Evolutionary conservation across 345 rosid genomes (phyloP), one percentile per base, ranked within the genome.

Genomic region (Ceriops zippeliana): DNA sequence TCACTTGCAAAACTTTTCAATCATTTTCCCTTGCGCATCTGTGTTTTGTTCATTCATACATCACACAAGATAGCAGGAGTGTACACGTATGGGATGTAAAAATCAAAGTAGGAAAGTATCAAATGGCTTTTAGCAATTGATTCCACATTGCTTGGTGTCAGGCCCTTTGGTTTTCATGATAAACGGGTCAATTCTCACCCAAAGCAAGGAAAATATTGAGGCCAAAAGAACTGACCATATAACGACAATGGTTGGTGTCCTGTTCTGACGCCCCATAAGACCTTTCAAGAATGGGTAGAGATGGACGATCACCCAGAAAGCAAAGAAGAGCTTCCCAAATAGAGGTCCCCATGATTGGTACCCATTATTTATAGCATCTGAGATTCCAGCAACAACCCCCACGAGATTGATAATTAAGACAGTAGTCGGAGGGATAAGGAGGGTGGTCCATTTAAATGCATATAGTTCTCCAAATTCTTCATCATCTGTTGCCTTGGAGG

Each of bases 251-350:
- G 98, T 95, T 2, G 96, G 99, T 26, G 98, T 91, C 74, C 99
- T 76, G 85, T 95, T 91, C 78, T 95, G 98, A 67, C 87, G 80
- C 56, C 96, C 99, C 99, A 91, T 95, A 38, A 95, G 83, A 80
- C 98, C 98, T 83, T 95, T 91, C 46, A 91, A 96, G 97, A 95
- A 95, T 13, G 96, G 96, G 76, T 95, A 95, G 78, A 95, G 93
- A 85, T 90, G 97, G 71, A 90, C 80, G 63, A 95, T 95, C 78
- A 90, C 98, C 96, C 99, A 87, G 78, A 91, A 91, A 65, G 96
- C 76, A 58, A 95, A 90, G 86, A 95, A 95, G 26, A 95, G 91
- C 88, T 95, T 91, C 67, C 99, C 97, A 47, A 95, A 90, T 4
- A 93, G 81, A 62, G 97, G 92, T 10, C 98, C 98, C 95, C 97